Evolutionary conservation across 345 rosid species (phyloP).

Genomic region (Hirschfeldia incana): DNA sequence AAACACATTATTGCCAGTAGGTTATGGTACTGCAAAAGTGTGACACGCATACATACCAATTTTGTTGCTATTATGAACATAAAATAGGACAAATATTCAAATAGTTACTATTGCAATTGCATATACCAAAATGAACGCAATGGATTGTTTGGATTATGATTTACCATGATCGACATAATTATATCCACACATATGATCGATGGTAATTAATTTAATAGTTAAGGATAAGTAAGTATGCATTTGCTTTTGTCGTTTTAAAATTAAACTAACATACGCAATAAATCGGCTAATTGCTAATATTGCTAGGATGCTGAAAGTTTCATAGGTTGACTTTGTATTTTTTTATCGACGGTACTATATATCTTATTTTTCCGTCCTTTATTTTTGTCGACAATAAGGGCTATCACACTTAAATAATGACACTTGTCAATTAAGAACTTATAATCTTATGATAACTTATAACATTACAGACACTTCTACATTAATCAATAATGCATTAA

Average conservation of each 20-base stretch:
- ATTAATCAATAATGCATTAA: slow-evolving; percentile 26
- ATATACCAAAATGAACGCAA: neutral
- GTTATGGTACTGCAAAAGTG: neutral
- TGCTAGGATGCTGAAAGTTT: slow-evolving; percentile 17
- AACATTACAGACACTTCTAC: slow-evolving; percentile 14
- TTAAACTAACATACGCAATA: neutral
- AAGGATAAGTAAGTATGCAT: neutral
- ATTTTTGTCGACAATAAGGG: neutral
- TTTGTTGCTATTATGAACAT: neutral
- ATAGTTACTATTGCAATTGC: neutral
- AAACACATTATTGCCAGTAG: neutral
- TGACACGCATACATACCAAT: neutral
- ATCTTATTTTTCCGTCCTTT: neutral
- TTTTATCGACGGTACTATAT: neutral
- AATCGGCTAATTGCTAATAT: neutral
- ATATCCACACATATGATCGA: neutral
- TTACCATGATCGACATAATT: neutral
- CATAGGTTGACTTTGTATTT: slow-evolving; percentile 25
- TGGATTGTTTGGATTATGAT: neutral
- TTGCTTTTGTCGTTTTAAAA: neutral
- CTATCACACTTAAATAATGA: slow-evolving; percentile 1
- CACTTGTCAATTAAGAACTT: slow-evolving; percentile 24
- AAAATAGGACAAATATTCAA: neutral
- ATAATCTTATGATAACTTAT: neutral
- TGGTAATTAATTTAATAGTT: neutral